phyloP scores from a whole-genome alignment of 2,329 filamentous ascomycete species.

The Apiospora marii region DNA sequence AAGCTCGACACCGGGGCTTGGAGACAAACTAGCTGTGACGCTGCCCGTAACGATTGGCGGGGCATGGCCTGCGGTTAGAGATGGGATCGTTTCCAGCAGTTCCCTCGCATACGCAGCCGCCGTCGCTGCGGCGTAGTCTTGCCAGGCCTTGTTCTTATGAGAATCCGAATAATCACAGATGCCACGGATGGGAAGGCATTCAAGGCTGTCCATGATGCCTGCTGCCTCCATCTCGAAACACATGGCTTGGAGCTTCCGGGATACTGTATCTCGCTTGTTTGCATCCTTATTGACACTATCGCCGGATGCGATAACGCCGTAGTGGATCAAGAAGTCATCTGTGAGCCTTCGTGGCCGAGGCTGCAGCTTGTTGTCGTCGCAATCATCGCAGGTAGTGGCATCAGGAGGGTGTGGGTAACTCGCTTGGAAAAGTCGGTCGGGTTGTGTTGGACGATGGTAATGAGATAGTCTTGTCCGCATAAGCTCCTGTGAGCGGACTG shows the following conservation, averaged over 20 bases:
- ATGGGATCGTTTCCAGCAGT: constrained; percentile 17
- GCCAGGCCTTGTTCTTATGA: constrained; percentile 38
- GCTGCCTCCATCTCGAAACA: constrained; percentile 36
- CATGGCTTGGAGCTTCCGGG: constrained; percentile 23
- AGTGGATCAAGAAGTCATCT: constrained; percentile 27
- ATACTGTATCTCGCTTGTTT: constrained; percentile 27
- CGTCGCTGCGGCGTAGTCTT: constrained; percentile 36
- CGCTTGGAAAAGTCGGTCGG: not conserved
- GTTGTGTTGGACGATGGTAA: not conserved
- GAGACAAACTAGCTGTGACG: not conserved
- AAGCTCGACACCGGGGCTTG: not conserved
- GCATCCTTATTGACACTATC: constrained; percentile 32
- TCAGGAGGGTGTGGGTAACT: not conserved
- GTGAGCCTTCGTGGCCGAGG: not conserved
- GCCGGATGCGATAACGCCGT: constrained; percentile 31
- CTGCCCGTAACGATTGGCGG: not conserved
- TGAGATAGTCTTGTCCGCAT: not conserved
- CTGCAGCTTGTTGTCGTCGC: not conserved
- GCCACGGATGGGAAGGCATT: constrained; percentile 41
- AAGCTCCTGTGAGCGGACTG: not conserved
- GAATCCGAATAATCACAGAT: constrained; percentile 43
- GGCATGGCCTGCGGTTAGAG: not conserved
- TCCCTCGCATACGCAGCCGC: constrained; percentile 39
- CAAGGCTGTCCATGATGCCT: constrained; percentile 41
- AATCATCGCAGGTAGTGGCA: not conserved